phyloP scores from a whole-genome alignment of 192 early-diverging fungal species.

The Coemansia sp. region DNA sequence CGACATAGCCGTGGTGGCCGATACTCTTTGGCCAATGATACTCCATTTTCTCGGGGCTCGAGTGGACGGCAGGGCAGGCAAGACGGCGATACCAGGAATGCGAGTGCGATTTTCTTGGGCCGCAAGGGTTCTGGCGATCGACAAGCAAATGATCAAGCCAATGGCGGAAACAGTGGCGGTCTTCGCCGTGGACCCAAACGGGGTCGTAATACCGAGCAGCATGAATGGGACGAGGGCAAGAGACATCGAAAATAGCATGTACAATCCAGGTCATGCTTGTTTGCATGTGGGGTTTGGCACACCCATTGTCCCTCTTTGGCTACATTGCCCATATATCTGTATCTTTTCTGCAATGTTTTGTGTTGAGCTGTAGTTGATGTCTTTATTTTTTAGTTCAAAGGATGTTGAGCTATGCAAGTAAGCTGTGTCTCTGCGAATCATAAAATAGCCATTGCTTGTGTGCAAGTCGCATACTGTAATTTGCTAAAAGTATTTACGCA shows the following conservation, averaged over 20 bases:
- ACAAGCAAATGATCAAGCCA: slow-evolving; percentile 8
- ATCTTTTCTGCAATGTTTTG: no score
- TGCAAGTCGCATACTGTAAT: neutral
- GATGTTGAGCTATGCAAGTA: no score
- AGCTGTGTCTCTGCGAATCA: no score
- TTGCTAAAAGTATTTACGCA: no score
- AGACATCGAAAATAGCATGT: slow-evolving; percentile 20
- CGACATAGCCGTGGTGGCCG: slow-evolving; percentile 18
- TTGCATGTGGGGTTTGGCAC: neutral
- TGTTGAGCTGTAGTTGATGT: no score
- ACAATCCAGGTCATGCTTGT: neutral
- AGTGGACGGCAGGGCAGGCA: slow-evolving; percentile 22
- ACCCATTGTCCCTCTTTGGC: neutral
- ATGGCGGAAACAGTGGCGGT: slow-evolving; percentile 5
- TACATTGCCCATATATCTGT: no score
- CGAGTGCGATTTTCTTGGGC: neutral
- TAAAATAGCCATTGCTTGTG: no score
- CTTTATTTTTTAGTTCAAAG: no score
- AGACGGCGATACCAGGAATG: neutral
- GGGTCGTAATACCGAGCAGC: slow-evolving; percentile 18
- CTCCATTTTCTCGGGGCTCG: slow-evolving; percentile 2
- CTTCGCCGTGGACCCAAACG: slow-evolving; percentile 30
- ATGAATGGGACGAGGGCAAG: slow-evolving; percentile 36
- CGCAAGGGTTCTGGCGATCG: slow-evolving; percentile 20
- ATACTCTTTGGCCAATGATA: neutral